phyloP scores from a whole-genome alignment of 2,329 filamentous ascomycete genomes.

The Penicillium expansum region DNA sequence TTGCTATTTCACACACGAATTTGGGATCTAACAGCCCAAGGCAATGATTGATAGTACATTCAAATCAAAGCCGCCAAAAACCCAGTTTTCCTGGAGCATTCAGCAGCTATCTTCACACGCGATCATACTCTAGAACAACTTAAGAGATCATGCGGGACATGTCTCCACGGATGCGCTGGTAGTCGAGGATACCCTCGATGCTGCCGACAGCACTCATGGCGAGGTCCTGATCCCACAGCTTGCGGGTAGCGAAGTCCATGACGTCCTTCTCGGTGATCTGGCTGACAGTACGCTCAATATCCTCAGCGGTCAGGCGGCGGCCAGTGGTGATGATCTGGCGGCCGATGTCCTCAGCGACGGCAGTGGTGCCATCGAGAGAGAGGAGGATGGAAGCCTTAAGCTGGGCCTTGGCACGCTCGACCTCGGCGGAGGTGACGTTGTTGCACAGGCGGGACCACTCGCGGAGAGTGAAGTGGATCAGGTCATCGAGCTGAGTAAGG shows the following conservation, averaged over 20 bases:
- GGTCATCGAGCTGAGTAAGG: conserved; percentile 81
- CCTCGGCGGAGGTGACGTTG: conserved; percentile 84
- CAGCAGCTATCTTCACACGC: conserved; percentile 23
- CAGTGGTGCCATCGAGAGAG: conserved; percentile 94
- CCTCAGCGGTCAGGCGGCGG: conserved; percentile 81
- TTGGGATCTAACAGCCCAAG: conserved; percentile 28
- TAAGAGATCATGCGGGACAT: conserved; percentile 70
- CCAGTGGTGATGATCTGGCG: conserved; percentile 98
- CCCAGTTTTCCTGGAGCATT: conserved; percentile 8
- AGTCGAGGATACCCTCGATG: conserved; percentile 74
- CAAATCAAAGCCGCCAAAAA: conserved; percentile 21
- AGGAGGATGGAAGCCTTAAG: conserved; percentile 97
- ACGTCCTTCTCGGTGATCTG: conserved; percentile 92
- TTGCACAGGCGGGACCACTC: conserved; percentile 95
- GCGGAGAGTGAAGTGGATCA: conserved; percentile 95
- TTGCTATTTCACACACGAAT: conserved; percentile 32
- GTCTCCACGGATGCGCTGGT: conserved; percentile 63
- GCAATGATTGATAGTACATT: conserved; percentile 34
- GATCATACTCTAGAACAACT: conserved; percentile 16
- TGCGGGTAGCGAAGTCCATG: conserved; percentile 91
- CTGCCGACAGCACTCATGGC: conserved; percentile 89
- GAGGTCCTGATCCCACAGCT: conserved; percentile 96
- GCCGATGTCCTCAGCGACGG: conserved; percentile 96
- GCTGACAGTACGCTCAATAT: conserved; percentile 91
- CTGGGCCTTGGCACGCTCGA: conserved; percentile 98